A percentile compares a stretch with the other conserved stretches of the same genome.
Evolutionary conservation across 2,329 filamentous ascomycete species (phyloP).

Genomic region (Phialophora expanda): DNA sequence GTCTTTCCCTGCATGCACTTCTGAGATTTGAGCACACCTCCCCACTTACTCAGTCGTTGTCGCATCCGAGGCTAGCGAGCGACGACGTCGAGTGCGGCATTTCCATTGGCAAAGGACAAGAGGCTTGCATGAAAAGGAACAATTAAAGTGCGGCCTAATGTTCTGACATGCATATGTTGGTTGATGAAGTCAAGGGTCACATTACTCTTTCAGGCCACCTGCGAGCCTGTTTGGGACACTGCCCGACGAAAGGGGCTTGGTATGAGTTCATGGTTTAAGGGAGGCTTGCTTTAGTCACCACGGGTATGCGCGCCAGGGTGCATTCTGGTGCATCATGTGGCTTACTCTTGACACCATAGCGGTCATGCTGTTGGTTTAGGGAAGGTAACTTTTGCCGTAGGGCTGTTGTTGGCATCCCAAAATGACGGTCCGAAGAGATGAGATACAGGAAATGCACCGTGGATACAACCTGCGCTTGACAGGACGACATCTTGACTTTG

Average conservation of each 20-base stretch:
- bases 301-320: not conserved
- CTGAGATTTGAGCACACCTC: not conserved
- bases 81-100: not conserved
- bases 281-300: not conserved
- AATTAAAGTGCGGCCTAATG: constrained; percentile 19
- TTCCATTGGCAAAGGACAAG: constrained; percentile 5
- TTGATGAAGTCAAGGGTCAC: constrained; percentile 5
- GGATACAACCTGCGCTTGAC: not conserved
- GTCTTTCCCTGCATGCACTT: not conserved
- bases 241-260: not conserved
- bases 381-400: constrained; percentile 5
- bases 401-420: not conserved
- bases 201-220: constrained; percentile 17
- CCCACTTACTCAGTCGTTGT: not conserved
- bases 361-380: not conserved
- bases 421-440: not conserved
- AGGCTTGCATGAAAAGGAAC: constrained; percentile 3
- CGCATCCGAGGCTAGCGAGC: not conserved
- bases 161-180: constrained; percentile 29
- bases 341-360: not conserved
- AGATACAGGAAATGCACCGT: not conserved
- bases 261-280: not conserved
- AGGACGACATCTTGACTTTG: not conserved
- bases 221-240: not conserved
- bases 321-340: constrained; percentile 2